These are phyloP conservation scores for Mollisia scopiformis DNA, from an alignment of 2,329 filamentous ascomycete genomes.

Conservation along the genomic window DNA sequence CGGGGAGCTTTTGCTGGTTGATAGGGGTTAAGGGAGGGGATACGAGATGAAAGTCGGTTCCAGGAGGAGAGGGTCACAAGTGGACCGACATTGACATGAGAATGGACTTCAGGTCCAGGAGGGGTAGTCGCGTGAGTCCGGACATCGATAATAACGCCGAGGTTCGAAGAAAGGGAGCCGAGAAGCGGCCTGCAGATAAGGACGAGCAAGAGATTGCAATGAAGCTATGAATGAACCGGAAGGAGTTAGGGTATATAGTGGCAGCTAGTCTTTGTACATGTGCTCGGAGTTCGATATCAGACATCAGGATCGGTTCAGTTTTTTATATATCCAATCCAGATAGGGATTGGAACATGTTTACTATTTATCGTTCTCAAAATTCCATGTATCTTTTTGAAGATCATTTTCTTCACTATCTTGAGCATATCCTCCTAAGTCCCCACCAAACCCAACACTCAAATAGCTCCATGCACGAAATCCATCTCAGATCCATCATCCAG, in stretches of 20 bases:
- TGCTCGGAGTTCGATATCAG: not conserved
- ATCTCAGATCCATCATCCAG: not conserved
- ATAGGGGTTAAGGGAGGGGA: not conserved
- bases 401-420: too few relatives aligned
- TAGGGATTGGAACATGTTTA: too few relatives aligned
- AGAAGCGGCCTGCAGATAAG: not conserved
- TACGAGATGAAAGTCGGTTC: not conserved
- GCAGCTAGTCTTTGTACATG: not conserved
- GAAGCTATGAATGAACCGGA: not conserved
- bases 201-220: not conserved
- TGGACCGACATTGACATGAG: not conserved
- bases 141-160: too few relatives aligned
- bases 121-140: too few relatives aligned
- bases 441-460: not conserved
- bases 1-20: slow-evolving; percentile 15
- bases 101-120: not conserved
- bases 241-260: not conserved
- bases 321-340: too few relatives aligned
- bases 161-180: too few relatives aligned
- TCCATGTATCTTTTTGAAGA: not conserved
- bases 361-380: too few relatives aligned
- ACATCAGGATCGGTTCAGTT: too few relatives aligned
- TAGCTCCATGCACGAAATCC: not conserved
- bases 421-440: too few relatives aligned
- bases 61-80: not conserved